Base-by-base conservation (phyloP, 164 flowering plant genomes). In the Tinospora cordifolia region DNA sequence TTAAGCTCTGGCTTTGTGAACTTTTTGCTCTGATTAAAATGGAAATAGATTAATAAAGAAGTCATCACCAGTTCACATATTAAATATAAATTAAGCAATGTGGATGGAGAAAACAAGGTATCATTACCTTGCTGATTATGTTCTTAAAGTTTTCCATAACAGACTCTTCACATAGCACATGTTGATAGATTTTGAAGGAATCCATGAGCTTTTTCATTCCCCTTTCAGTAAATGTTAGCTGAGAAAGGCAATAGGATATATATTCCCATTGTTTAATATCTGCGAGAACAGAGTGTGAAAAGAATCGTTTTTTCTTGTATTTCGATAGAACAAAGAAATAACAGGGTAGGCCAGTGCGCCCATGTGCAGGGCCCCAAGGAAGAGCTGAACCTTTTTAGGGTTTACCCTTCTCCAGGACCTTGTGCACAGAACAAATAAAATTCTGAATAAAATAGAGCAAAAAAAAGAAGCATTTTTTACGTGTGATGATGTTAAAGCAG, bases 1-100 rank as follows among this genome's bases (percentile, higher is more conserved):
- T 87, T 95, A 2, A 90, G 73, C 76, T 95, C 99, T 63, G 93
- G 96, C 77, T 90, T 95, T 27, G 97, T 90, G 85, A 88, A 95
- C 79, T 95, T 95, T 79, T 92, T 95, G 12, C 75, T 85, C 99
- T 92, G 87, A 64, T 71, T 60, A 13, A 69, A 44, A 62, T 19
- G 60, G 57, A 70, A 12, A 62, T 58, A 65, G 58, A 66, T 49
- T 60, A 69, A 57, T 49, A 49, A 70, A 27, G 24, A 30, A 14
- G 41, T 4, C 26, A 40, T 10, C 25, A 27, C 40, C 51, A n/a
- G 26, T 40, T 22, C 26, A 2, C 36, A 30, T 30, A 4, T 30
- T 1, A 30, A 30, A 30, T 30, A 4, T 30, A 30, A 30, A 30
- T 30, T 19, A 30, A 64, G 24, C 44, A 17, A 54, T 54, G 24